These are phyloP conservation scores for Beauveria varroae DNA, from an alignment of 2,329 filamentous ascomycete genomes.

Conservation along the genomic window DNA sequence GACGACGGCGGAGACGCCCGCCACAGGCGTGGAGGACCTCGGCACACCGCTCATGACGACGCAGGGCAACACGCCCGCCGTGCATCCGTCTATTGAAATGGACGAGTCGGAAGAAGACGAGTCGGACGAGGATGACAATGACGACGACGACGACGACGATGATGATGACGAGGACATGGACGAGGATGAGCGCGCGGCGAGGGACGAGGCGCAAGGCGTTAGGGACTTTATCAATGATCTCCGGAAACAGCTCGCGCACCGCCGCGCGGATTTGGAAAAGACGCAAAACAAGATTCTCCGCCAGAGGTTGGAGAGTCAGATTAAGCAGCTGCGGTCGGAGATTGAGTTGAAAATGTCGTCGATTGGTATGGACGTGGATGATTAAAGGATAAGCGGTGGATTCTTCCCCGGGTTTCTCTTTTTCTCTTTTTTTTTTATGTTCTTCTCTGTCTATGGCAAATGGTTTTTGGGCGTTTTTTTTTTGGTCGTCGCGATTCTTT, in stretches of 20 bases:
- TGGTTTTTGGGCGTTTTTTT: too few species aligned
- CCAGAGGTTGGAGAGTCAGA: constrained; percentile 41
- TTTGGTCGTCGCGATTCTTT: too few species aligned
- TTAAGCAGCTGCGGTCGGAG: constrained; percentile 39
- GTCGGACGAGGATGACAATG: constrained; percentile 37
- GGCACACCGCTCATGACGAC: constrained; percentile 38
- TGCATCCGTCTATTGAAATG: constrained; percentile 38
- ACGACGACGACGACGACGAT: constrained; percentile 45
- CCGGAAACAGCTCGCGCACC: constrained; percentile 40
- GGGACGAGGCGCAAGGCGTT: constrained; percentile 45
- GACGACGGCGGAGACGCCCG: constrained; percentile 28
- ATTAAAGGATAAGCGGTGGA: constrained; percentile 16
- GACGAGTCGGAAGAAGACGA: constrained; percentile 22
- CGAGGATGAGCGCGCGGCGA: constrained; percentile 42
- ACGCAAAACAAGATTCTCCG: constrained; percentile 41
- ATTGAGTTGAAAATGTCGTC: constrained; percentile 39
- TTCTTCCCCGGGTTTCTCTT: background rate
- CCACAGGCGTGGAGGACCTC: constrained; percentile 35
- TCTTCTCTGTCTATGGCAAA: background rate
- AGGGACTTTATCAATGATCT: constrained; percentile 48
- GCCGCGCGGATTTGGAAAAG: constrained; percentile 36
- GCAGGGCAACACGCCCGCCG: constrained; percentile 37
- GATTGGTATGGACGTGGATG: constrained; percentile 33
- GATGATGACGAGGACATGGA: constrained; percentile 48
- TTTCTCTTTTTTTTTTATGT: background rate